These are phyloP conservation scores for Coniella vitis DNA, from an alignment of 2,329 filamentous ascomycete genomes.

Conservation along the genomic window DNA sequence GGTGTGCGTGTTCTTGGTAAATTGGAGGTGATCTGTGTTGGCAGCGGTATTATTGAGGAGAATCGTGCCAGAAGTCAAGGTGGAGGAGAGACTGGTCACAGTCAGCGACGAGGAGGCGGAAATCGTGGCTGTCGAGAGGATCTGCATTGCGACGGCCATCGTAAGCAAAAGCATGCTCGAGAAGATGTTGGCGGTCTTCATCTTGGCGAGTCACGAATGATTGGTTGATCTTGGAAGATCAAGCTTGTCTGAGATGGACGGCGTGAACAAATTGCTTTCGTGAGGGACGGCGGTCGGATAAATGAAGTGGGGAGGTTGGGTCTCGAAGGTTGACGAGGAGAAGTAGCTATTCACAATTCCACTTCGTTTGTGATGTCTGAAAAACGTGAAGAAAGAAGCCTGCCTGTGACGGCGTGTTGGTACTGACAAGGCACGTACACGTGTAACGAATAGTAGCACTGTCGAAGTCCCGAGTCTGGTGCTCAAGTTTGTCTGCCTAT, in stretches of 20 bases:
- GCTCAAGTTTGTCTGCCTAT: background rate
- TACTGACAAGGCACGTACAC: background rate
- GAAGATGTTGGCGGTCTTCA: background rate
- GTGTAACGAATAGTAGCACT: background rate
- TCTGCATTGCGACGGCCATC: background rate
- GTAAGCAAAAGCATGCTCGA: background rate
- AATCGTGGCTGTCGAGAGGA: background rate
- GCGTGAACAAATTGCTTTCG: no score
- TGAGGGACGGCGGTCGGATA: no score
- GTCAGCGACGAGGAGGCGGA: background rate
- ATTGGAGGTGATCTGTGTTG: no score
- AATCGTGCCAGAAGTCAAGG: no score
- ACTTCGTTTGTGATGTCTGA: no score
- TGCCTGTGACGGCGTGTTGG: background rate
- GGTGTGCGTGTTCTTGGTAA: no score
- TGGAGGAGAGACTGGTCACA: background rate
- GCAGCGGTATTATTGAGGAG: no score
- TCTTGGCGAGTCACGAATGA: background rate
- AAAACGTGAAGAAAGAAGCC: no score
- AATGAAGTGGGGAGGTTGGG: no score
- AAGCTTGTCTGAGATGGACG: background rate
- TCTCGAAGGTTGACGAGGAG: no score
- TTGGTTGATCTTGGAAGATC: background rate
- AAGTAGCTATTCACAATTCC: no score
- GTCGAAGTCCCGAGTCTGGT: no score